phyloP scores from a whole-genome alignment of 306 rosid genomes.

The Prunus padus region DNA sequence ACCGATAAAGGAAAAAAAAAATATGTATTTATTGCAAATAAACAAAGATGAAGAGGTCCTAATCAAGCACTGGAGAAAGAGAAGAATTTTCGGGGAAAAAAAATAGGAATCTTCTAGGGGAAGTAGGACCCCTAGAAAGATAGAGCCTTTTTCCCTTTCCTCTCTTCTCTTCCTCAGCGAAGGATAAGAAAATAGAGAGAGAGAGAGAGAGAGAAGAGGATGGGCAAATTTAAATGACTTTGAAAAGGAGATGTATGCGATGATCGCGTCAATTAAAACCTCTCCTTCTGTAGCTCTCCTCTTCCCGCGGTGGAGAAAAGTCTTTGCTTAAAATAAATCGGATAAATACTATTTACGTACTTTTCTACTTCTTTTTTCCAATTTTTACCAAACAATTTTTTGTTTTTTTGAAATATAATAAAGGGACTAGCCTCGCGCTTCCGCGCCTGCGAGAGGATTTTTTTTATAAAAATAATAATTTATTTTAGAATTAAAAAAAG shows the following conservation, averaged over 20 bases:
- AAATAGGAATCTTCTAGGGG: slow-evolving; percentile 5
- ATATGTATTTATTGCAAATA: background rate
- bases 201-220: background rate
- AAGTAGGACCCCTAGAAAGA: slow-evolving; percentile 15
- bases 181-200: background rate
- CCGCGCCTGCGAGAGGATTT: no score
- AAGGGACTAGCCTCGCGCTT: no score
- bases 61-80: background rate
- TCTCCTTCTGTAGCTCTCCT: background rate
- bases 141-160: background rate
- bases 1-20: background rate
- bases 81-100: background rate
- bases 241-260: background rate
- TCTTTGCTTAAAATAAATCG: background rate
- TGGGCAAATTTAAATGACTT: background rate
- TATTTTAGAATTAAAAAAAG: no score
- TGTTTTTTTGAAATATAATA: no score
- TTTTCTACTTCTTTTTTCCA: no score
- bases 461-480: no score
- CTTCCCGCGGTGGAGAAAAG: background rate
- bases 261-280: slow-evolving; percentile 15
- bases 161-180: background rate
- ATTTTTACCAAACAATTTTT: no score
- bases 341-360: no score
- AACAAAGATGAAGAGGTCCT: background rate